Evolutionary conservation across 129 eudicot species (phyloP).

Genomic region (Escallonia rubra): DNA sequence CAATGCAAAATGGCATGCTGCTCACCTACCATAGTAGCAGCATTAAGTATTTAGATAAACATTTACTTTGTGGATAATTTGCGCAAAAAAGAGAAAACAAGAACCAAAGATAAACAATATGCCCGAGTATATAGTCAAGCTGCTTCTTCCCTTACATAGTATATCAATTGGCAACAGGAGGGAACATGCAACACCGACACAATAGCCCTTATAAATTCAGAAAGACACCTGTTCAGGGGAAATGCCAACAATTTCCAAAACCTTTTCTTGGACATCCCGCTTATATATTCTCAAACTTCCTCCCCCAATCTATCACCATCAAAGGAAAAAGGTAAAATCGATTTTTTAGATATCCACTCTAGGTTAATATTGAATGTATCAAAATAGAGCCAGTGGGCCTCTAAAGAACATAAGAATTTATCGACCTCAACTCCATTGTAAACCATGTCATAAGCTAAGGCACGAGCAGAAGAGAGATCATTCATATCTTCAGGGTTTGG

Average conservation of each 20-base stretch:
- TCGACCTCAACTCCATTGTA: constrained; percentile 97
- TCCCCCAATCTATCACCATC: constrained; percentile 75
- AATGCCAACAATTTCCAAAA: constrained; percentile 84
- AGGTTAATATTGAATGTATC: neutral
- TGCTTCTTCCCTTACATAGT: too few relatives aligned
- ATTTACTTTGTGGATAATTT: too few relatives aligned
- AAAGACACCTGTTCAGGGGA: constrained; percentile 70
- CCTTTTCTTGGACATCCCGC: constrained; percentile 91
- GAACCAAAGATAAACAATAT: too few relatives aligned
- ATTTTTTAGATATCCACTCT: neutral
- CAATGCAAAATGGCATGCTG: too few relatives aligned
- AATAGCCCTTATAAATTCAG: constrained; percentile 1
- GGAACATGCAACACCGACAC: neutral
- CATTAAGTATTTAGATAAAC: too few relatives aligned
- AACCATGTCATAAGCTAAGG: constrained; percentile 99
- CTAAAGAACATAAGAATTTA: neutral
- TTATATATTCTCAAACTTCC: constrained; percentile 95
- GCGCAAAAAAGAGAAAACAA: too few relatives aligned
- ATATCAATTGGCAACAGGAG: too few relatives aligned
- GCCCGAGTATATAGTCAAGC: too few relatives aligned
- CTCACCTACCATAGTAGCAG: too few relatives aligned
- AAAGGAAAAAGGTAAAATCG: neutral
- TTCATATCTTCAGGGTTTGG: constrained; percentile 92
- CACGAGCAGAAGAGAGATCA: constrained; percentile 91
- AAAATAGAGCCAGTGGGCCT: neutral